These are phyloP conservation scores for Pseudozyma sp. DNA, from an alignment of 1,284 basidiomycete genomes.

Conservation along the genomic window DNA sequence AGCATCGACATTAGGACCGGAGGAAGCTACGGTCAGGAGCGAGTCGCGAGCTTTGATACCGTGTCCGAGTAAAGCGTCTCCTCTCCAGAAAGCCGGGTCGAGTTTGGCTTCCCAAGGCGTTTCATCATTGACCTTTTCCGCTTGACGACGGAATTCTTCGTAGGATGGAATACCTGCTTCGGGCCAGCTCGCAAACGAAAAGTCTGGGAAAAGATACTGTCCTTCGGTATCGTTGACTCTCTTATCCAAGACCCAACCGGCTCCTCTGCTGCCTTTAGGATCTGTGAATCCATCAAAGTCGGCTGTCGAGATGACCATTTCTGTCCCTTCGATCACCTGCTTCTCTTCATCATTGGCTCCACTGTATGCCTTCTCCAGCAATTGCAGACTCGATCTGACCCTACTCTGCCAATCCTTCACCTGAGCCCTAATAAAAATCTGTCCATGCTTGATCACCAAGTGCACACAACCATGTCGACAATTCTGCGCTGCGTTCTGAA, in stretches of 20 bases:
- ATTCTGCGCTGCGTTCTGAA: constrained; percentile 34
- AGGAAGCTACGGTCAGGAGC: constrained; percentile 23
- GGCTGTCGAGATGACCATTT: constrained; percentile 42
- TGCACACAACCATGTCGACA: constrained; percentile 41
- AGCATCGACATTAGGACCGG: constrained; percentile 12
- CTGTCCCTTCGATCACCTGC: constrained; percentile 21
- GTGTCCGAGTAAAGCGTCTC: constrained; percentile 23
- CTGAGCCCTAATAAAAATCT: constrained; percentile 36
- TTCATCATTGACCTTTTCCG: constrained; percentile 25
- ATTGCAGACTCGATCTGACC: constrained; percentile 26
- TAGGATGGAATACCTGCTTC: constrained; percentile 53
- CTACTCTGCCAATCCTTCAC: constrained; percentile 48
- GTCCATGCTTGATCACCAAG: constrained; percentile 43
- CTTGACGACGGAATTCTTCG: constrained; percentile 33
- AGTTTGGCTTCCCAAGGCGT: constrained; percentile 41
- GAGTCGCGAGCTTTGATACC: constrained; percentile 27
- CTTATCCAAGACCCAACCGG: constrained; percentile 48
- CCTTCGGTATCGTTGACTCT: constrained; percentile 20
- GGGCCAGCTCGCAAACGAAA: constrained; percentile 53
- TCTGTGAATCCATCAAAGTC: constrained; percentile 47
- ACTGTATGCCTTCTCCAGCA: constrained; percentile 26
- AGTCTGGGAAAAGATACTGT: constrained; percentile 53
- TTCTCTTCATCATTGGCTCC: constrained; percentile 35
- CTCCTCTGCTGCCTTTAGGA: constrained; percentile 16
- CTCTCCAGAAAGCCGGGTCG: constrained; percentile 41